These are phyloP conservation scores for Microsporum ferrugineum DNA, from an alignment of 2,329 filamentous ascomycete genomes.

Conservation along the genomic window DNA sequence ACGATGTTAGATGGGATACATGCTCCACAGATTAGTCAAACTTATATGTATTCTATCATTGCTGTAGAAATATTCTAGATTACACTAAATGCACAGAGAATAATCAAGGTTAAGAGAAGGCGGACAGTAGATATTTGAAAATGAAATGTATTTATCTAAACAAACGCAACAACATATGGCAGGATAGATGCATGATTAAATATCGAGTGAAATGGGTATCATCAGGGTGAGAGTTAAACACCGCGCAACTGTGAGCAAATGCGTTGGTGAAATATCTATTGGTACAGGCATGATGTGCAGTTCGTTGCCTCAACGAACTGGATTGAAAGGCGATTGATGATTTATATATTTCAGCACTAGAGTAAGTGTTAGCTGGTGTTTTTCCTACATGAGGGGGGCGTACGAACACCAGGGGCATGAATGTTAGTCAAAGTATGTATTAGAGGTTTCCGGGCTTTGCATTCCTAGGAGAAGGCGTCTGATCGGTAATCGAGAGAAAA, in stretches of 20 bases:
- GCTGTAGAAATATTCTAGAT: no score
- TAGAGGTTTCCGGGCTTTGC: no score
- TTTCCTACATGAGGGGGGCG: background rate
- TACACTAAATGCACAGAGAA: no score
- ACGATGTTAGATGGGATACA: no score
- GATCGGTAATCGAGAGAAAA: slow-evolving; percentile 35
- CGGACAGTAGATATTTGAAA: no score
- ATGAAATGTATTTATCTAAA: no score
- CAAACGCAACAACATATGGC: background rate
- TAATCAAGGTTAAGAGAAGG: no score
- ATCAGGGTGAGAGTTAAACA: background rate
- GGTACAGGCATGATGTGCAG: background rate
- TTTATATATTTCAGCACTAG: background rate
- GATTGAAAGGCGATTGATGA: background rate
- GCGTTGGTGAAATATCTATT: background rate
- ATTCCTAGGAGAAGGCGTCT: background rate
- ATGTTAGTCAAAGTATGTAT: background rate
- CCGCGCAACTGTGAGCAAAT: background rate
- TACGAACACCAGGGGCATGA: background rate
- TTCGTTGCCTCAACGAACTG: background rate
- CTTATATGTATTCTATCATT: no score
- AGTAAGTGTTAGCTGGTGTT: background rate
- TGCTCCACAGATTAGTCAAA: no score
- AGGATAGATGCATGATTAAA: background rate
- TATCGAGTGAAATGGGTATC: background rate